A percentile compares a stretch with the other conserved stretches of the same genome.
phyloP scores from a whole-genome alignment of 305 asterid species.

The Fraxinus velutina region DNA sequence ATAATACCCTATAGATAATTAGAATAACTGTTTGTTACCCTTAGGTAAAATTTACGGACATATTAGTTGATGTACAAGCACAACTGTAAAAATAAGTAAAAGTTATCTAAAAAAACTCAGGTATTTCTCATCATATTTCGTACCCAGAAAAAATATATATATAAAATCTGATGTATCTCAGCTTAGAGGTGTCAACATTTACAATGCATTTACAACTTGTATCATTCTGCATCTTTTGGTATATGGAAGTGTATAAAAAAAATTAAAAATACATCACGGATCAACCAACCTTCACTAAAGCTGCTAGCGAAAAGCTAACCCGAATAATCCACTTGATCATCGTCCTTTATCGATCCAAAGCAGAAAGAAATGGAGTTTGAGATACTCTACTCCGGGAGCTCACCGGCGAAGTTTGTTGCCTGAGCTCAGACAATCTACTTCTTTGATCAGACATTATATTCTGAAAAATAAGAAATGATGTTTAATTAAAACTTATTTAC shows the following conservation, averaged over 20 bases:
- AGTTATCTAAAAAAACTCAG: not conserved
- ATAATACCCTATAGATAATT: not conserved
- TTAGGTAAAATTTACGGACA: not conserved
- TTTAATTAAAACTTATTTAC: not conserved
- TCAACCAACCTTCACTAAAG: not conserved
- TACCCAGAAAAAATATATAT: not conserved
- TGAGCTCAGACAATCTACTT: conserved; percentile 55
- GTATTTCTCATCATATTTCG: not conserved
- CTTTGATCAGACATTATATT: conserved; percentile 66
- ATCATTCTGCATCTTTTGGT: not conserved
- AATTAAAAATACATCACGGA: conserved; percentile 3
- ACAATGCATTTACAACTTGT: not conserved
- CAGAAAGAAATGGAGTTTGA: conserved; percentile 45
- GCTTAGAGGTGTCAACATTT: not conserved
- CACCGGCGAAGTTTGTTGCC: conserved; percentile 55
- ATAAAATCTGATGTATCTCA: not conserved
- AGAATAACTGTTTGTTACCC: not conserved
- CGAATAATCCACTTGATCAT: not conserved
- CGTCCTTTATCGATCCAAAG: conserved; percentile 52
- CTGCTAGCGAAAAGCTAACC: conserved; percentile 38
- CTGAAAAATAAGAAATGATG: conserved; percentile 39
- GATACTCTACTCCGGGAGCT: conserved; percentile 30
- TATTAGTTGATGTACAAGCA: not conserved
- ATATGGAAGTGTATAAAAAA: not conserved
- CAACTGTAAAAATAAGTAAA: not conserved